Conservation (phyloP, 139 green algal genomes). For the Edaphochlamys debaryana region DNA sequence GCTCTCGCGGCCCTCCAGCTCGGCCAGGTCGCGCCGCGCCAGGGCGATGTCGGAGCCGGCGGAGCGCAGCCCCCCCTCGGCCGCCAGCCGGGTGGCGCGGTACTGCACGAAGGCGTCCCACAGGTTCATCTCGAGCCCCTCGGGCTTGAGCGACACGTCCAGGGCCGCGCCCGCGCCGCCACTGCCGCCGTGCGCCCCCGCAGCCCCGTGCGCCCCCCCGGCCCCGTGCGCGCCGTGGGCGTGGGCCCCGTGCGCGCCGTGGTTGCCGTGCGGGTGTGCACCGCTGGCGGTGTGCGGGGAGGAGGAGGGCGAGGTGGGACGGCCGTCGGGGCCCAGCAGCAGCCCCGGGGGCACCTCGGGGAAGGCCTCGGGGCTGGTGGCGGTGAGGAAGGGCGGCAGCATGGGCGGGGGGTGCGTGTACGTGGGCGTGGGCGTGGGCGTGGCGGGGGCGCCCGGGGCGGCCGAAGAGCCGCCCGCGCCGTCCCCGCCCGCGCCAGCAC, state of each 20-base stretch:
- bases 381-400: not conserved
- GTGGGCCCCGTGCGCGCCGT: not conserved
- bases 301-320: not conserved
- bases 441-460: too few species aligned
- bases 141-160: slow-evolving; percentile 31
- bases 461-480: too few species aligned
- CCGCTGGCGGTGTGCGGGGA: not conserved
- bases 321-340: not conserved
- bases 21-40: slow-evolving; percentile 26
- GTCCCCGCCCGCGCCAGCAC: too few species aligned
- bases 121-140: slow-evolving; percentile 45
- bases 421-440: not conserved
- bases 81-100: slow-evolving; percentile 5
- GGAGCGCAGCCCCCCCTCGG: slow-evolving; percentile 36
- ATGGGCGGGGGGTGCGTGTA: slow-evolving; percentile 5
- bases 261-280: not conserved
- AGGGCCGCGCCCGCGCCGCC: not conserved
- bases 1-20: slow-evolving; percentile 31
- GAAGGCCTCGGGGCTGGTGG: slow-evolving; percentile 28
- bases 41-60: slow-evolving; percentile 18
- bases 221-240: not conserved
- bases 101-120: slow-evolving; percentile 54
- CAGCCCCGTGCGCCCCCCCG: not conserved
- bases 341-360: not conserved
- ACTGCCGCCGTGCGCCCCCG: not conserved